Percentiles rank a stretch among this genome's conserved stretches.
Evolutionary conservation across 352 stramenopile genomes (phyloP).

Genomic region (Phytopythium mirpurense): DNA sequence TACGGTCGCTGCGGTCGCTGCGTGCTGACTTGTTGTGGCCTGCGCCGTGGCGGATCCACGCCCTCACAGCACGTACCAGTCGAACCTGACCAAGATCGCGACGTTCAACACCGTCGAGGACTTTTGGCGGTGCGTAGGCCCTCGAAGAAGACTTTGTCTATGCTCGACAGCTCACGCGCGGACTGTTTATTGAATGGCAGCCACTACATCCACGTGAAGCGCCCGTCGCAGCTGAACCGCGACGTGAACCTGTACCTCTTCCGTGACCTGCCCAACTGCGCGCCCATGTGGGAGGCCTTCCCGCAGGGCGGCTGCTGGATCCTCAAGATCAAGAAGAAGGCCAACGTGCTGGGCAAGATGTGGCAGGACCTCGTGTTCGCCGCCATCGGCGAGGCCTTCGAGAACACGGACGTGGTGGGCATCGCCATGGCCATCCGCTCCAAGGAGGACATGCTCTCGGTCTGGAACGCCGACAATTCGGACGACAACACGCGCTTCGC

Average conservation of each 20-base stretch:
- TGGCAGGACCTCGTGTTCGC: slow-evolving; percentile 93
- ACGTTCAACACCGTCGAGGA: slow-evolving; percentile 90
- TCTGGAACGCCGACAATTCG: slow-evolving; percentile 94
- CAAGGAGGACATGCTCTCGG: slow-evolving; percentile 93
- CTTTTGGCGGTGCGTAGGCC: slow-evolving; percentile 85
- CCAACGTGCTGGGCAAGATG: slow-evolving; percentile 92
- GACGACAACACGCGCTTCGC: slow-evolving; percentile 80
- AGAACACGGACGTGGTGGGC: slow-evolving; percentile 89
- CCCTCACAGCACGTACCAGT: slow-evolving; percentile 57
- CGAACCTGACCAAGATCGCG: slow-evolving; percentile 84
- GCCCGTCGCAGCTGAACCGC: slow-evolving; percentile 86
- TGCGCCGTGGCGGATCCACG: slow-evolving; percentile 4
- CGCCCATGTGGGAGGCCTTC: slow-evolving; percentile 90
- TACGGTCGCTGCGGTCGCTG: too few species aligned
- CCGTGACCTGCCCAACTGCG: slow-evolving; percentile 83
- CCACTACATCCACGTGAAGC: slow-evolving; percentile 93
- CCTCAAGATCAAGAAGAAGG: slow-evolving; percentile 94
- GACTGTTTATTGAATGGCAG: too few species aligned
- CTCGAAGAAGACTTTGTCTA: too few species aligned
- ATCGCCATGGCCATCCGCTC: slow-evolving; percentile 91
- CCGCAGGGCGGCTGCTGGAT: slow-evolving; percentile 93
- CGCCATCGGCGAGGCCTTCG: slow-evolving; percentile 89
- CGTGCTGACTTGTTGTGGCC: too few species aligned
- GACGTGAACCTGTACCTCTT: slow-evolving; percentile 94
- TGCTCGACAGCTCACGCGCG: too few species aligned